phyloP scores from a whole-genome alignment of 2,329 filamentous ascomycete species.

The Fusarium sp. region DNA sequence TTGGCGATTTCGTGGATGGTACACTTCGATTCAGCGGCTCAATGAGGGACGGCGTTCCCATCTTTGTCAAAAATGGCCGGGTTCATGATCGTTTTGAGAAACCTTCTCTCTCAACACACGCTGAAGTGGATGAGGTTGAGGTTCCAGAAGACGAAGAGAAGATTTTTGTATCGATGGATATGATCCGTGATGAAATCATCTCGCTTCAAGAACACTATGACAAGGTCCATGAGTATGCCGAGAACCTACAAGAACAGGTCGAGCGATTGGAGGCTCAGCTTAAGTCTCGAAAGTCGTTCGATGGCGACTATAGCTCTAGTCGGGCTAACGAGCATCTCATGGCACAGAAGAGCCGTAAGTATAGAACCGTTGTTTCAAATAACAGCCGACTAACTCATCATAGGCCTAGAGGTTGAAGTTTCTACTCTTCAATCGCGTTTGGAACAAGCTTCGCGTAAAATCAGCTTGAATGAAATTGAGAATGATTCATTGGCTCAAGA shows the following conservation, averaged over 20 bases:
- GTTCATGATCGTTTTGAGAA: conserved; percentile 59
- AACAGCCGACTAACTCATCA: conserved; percentile 8
- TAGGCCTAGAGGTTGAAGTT: conserved; percentile 71
- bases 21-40: conserved; percentile 64
- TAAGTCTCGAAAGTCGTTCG: conserved; percentile 57
- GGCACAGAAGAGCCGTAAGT: conserved; percentile 69
- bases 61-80: conserved; percentile 67
- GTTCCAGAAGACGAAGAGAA: conserved; percentile 67
- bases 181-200: conserved; percentile 69
- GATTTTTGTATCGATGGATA: conserved; percentile 72
- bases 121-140: conserved; percentile 63
- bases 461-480: conserved; percentile 72
- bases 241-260: conserved; percentile 65
- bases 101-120: conserved; percentile 56
- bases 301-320: conserved; percentile 58
- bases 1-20: conserved; percentile 69
- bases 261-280: conserved; percentile 64
- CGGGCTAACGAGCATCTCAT: conserved; percentile 60
- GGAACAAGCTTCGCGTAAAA: conserved; percentile 72
- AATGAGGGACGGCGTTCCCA: conserved; percentile 65
- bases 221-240: conserved; percentile 66
- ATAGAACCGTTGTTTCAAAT: not conserved
- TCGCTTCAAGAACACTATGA: conserved; percentile 69
- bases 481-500: conserved; percentile 73
- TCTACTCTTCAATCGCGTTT: conserved; percentile 71